Percentiles rank a stretch among this genome's conserved stretches.
Evolutionary conservation across 495 filamentous ascomycete species (phyloP).

Genomic region (Penicilliopsis zonata): DNA sequence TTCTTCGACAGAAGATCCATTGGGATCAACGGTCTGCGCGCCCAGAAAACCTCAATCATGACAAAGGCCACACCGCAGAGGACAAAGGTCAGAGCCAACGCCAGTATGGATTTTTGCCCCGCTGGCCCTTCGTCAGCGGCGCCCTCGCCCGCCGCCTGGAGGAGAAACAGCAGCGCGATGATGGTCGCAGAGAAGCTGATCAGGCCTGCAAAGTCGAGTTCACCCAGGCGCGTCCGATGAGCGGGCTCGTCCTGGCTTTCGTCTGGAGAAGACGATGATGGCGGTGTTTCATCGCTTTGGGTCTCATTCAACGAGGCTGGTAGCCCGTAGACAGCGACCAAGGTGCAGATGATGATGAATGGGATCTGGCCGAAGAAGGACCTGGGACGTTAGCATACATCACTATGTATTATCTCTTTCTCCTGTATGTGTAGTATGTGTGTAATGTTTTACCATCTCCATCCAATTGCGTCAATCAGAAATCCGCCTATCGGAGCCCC

Average conservation of each 20-base stretch:
- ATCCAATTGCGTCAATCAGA: slow-evolving; percentile 15
- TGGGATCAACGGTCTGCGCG: slow-evolving; percentile 16
- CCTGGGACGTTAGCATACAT: no score
- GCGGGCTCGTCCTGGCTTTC: no score
- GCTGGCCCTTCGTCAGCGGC: neutral
- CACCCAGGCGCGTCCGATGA: neutral
- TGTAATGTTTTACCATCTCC: slow-evolving; percentile 23
- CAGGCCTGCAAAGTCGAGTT: slow-evolving; percentile 12
- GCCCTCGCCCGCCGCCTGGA: slow-evolving; percentile 2
- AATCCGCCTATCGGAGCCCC: slow-evolving; percentile 17
- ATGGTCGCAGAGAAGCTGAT: slow-evolving; percentile 7
- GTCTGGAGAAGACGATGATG: neutral
- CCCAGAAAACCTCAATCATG: slow-evolving; percentile 13
- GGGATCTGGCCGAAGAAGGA: slow-evolving; percentile 19
- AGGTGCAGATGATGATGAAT: slow-evolving; percentile 8
- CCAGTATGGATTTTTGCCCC: neutral
- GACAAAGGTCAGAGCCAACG: slow-evolving; percentile 4
- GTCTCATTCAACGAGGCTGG: slow-evolving; percentile 4
- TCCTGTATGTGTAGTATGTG: no score
- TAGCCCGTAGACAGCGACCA: slow-evolving; percentile 9
- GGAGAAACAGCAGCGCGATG: slow-evolving; percentile 5
- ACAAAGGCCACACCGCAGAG: slow-evolving; percentile 9
- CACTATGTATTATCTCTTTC: no score
- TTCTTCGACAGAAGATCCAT: slow-evolving; percentile 10
- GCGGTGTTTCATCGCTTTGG: neutral